Evolutionary conservation across 2,329 filamentous ascomycete genomes (phyloP), one percentile per base, ranked within the genome.

Genomic region (Verticillium albo-atrum): DNA sequence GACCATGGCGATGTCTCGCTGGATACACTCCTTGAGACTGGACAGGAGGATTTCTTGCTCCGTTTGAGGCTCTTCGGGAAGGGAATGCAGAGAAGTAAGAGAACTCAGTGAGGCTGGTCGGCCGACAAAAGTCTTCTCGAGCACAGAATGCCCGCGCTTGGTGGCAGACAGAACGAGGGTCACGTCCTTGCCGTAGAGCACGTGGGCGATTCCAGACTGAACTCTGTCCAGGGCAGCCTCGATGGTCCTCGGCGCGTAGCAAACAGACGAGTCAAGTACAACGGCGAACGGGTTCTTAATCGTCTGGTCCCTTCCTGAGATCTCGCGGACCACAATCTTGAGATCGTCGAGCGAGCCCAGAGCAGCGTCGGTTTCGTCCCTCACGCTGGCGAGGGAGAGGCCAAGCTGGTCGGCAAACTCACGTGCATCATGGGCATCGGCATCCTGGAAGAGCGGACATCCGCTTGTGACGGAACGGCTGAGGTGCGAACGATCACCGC

Each of bases 141-240:
- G 61, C 15, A 84, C 74, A 25, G 82, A 74, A 59, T 84, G 82
- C 0, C 82, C 82, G 51, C 81, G 76, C 66, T 84, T 84, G 63
- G 80, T 74, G 6, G 78, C 77, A 3, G 74, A 76, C 66, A 84
- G 70, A 25, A 75, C 79, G 56, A 82, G 72, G 5, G 77, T 74
- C 42, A 77, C 73, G 26, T 80, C 77, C 59, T 79, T 76, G 26
- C 77, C 76, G 55, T 76, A 74, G 26, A 84, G 72, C 6, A 80
- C 74, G 57, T 82, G 77, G 20, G 75, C 72, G 6, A 84, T 75
- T 4, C 81, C 79, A 1, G 79, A 77, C 64, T 83, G 79, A 23
- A 84, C 69, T 37, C 82, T 76, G 58, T 83, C 79, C 28, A 84
- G 68, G 5, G 82, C 74, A 9, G 81, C 79, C 60, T 80, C 75